Conservation (phyloP, 176 grass and related monocot species). For the Musa beccarii region DNA sequence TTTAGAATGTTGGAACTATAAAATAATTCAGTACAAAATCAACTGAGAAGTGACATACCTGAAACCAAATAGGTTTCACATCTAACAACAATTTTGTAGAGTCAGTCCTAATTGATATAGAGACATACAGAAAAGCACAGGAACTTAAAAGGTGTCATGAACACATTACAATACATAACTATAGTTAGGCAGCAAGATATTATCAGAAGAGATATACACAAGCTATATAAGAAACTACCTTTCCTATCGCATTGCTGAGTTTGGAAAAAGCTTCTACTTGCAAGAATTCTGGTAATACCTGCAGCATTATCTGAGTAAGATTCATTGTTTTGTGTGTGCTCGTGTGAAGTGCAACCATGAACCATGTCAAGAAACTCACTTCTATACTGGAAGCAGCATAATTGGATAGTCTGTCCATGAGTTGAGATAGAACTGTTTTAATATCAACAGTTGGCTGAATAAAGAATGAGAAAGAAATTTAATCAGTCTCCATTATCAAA, state of each 20-base stretch:
- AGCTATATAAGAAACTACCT: slow-evolving; percentile 30
- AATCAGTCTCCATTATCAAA: neutral
- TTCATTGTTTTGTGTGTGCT: slow-evolving; percentile 1
- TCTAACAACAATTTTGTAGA: neutral
- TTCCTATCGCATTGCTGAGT: slow-evolving; percentile 90
- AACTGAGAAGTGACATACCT: neutral
- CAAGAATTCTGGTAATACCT: slow-evolving; percentile 90
- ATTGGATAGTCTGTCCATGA: slow-evolving; percentile 95
- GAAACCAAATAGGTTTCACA: neutral
- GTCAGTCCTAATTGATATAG: neutral
- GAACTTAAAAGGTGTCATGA: neutral
- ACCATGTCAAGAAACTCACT: slow-evolving; percentile 36
- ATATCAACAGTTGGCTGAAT: slow-evolving; percentile 92
- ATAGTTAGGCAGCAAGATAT: neutral
- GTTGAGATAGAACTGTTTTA: slow-evolving; percentile 92
- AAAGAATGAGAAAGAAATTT: slow-evolving; percentile 27
- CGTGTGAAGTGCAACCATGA: neutral
- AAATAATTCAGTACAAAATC: too few species aligned
- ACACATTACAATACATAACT: neutral
- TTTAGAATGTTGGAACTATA: too few species aligned
- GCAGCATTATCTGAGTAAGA: slow-evolving; percentile 44
- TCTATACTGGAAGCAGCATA: slow-evolving; percentile 83
- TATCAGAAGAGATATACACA: neutral
- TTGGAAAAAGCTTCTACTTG: slow-evolving; percentile 99
- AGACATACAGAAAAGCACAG: neutral